phyloP scores from a whole-genome alignment of 176 grass and related monocot genomes.

The Carex kokanica region DNA sequence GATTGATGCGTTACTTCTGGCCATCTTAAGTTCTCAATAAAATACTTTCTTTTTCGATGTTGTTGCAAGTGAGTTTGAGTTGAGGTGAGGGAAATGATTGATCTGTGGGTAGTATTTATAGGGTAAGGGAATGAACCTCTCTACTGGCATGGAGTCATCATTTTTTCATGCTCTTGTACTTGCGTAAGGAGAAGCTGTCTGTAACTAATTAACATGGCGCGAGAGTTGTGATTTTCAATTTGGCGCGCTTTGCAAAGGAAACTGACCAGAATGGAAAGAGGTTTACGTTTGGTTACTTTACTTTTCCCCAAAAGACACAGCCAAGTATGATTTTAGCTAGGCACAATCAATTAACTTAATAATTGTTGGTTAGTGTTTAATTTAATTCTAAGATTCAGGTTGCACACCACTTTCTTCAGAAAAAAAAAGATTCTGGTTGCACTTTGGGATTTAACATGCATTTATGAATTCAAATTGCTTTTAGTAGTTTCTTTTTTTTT shows the following conservation, averaged over 20 bases:
- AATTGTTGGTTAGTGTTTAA: too few species aligned
- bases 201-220: neutral
- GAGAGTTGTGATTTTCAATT: neutral
- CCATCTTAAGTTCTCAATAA: neutral
- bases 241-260: neutral
- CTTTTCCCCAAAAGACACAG: too few species aligned
- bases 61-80: neutral
- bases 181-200: neutral
- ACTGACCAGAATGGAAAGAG: neutral
- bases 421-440: too few species aligned
- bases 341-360: neutral
- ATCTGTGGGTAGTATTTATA: conserved; percentile 2
- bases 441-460: too few species aligned
- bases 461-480: too few species aligned
- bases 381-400: too few species aligned
- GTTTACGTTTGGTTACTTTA: neutral
- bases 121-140: neutral
- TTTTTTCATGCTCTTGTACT: neutral
- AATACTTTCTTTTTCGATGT: neutral
- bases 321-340: too few species aligned
- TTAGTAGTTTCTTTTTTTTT: too few species aligned
- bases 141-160: neutral
- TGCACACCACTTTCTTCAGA: too few species aligned
- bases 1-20: neutral
- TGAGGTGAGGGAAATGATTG: neutral